phyloP scores from a whole-genome alignment of 1,139 yeast species.

The Scheffersomyces stambukii region DNA sequence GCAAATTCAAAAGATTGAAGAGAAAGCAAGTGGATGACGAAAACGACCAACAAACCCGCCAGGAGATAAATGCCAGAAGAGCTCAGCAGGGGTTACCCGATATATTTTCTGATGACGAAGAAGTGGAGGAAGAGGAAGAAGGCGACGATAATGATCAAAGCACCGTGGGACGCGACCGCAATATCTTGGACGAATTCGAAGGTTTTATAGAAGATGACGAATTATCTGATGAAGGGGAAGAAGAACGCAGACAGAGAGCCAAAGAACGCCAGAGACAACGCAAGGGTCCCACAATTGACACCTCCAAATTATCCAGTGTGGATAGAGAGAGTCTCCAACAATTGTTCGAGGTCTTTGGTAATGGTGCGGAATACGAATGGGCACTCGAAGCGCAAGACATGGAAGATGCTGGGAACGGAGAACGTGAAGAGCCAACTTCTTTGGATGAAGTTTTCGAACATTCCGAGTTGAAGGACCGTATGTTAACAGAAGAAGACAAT shows the following conservation, averaged over 20 bases:
- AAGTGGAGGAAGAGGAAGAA: slow-evolving; percentile 28
- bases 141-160: slow-evolving; percentile 16
- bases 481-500: slow-evolving; percentile 92
- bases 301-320: slow-evolving; percentile 68
- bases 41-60: slow-evolving; percentile 9
- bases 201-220: slow-evolving; percentile 98
- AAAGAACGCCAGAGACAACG: slow-evolving; percentile 39
- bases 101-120: slow-evolving; percentile 84
- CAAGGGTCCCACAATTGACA: slow-evolving; percentile 40
- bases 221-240: slow-evolving; percentile 84
- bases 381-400: slow-evolving; percentile 89
- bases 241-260: slow-evolving; percentile 22
- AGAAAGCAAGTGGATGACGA: slow-evolving; percentile 49
- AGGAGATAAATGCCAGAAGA: slow-evolving; percentile 14
- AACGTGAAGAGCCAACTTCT: slow-evolving; percentile 53
- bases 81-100: slow-evolving; percentile 51
- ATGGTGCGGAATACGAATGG: slow-evolving; percentile 97
- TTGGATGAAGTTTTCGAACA: slow-evolving; percentile 92
- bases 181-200: slow-evolving; percentile 77
- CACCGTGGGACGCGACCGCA: slow-evolving; percentile 34
- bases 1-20: slow-evolving; percentile 76
- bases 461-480: slow-evolving; percentile 82
- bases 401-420: slow-evolving; percentile 54
- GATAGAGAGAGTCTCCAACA: slow-evolving; percentile 93
- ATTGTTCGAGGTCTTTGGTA: slow-evolving; percentile 92